These are phyloP conservation scores for Neocallimastix lanati DNA, from an alignment of 192 early-diverging fungal genomes.

Conservation along the genomic window DNA sequence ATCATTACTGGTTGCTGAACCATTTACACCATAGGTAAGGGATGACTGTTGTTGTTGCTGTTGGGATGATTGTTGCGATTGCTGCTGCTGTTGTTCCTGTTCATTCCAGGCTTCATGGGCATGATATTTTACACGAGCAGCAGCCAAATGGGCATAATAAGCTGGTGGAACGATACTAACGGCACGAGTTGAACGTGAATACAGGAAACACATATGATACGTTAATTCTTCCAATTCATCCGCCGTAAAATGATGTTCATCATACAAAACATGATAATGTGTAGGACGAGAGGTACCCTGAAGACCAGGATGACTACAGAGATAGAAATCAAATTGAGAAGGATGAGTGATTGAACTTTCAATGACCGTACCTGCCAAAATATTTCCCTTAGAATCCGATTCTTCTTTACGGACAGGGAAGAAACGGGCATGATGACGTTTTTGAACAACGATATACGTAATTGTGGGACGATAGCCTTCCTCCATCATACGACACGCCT, in stretches of 20 bases:
- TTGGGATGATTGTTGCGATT: too few relatives aligned
- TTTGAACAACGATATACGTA: slow-evolving; percentile 70
- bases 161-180: neutral
- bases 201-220: neutral
- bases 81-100: slow-evolving; percentile 4
- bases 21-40: neutral
- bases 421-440: slow-evolving; percentile 74
- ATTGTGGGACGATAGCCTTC: slow-evolving; percentile 52
- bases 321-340: slow-evolving; percentile 37
- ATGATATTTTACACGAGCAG: neutral
- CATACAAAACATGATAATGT: slow-evolving; percentile 79
- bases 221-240: slow-evolving; percentile 61
- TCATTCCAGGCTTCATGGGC: neutral
- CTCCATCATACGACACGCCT: slow-evolving; percentile 42
- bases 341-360: slow-evolving; percentile 34
- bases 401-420: slow-evolving; percentile 37
- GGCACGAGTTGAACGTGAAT: neutral
- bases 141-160: neutral
- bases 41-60: too few relatives aligned
- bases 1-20: too few relatives aligned
- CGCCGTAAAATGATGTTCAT: slow-evolving; percentile 62
- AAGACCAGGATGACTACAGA: slow-evolving; percentile 76
- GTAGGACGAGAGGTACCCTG: slow-evolving; percentile 85
- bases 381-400: slow-evolving; percentile 28
- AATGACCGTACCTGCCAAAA: slow-evolving; percentile 34